These are phyloP conservation scores for Fomitopsis betulina DNA, from an alignment of 1,284 basidiomycete species.

Conservation along the genomic window DNA sequence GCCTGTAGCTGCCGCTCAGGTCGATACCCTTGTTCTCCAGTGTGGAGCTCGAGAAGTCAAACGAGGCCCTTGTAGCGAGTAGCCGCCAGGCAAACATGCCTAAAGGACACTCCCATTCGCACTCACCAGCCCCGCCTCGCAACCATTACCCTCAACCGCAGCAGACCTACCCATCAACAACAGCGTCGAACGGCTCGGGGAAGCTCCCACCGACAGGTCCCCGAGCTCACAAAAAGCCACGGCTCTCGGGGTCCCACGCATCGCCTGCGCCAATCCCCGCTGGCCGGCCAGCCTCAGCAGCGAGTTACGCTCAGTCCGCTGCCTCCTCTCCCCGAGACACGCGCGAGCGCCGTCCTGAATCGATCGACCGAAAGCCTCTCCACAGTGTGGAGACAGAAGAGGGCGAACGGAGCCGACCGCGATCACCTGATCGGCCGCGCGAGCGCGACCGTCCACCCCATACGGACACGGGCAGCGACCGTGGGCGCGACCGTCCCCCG, in stretches of 20 bases:
- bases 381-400: conserved; percentile 60
- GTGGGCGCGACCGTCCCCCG: conserved; percentile 24
- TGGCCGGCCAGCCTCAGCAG: conserved; percentile 19
- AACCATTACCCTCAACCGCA: conserved; percentile 29
- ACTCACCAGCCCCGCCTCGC: conserved; percentile 29
- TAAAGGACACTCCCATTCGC: conserved; percentile 36
- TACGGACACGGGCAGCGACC: conserved; percentile 23
- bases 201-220: conserved; percentile 71
- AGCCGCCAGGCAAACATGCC: conserved; percentile 33
- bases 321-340: conserved; percentile 25
- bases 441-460: conserved; percentile 29
- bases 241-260: conserved; percentile 52
- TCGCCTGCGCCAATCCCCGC: conserved; percentile 31
- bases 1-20: background rate
- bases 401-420: conserved; percentile 30
- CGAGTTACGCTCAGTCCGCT: conserved; percentile 21
- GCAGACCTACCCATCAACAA: conserved; percentile 11
- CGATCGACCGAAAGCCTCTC: conserved; percentile 28
- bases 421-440: conserved; percentile 28
- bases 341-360: conserved; percentile 32
- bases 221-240: conserved; percentile 71
- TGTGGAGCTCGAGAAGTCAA: conserved; percentile 66
- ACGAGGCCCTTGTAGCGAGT: conserved; percentile 50
- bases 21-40: conserved; percentile 17
- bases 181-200: conserved; percentile 27